phyloP scores from a whole-genome alignment of 1,139 yeast genomes.

The Pichia sp. region DNA sequence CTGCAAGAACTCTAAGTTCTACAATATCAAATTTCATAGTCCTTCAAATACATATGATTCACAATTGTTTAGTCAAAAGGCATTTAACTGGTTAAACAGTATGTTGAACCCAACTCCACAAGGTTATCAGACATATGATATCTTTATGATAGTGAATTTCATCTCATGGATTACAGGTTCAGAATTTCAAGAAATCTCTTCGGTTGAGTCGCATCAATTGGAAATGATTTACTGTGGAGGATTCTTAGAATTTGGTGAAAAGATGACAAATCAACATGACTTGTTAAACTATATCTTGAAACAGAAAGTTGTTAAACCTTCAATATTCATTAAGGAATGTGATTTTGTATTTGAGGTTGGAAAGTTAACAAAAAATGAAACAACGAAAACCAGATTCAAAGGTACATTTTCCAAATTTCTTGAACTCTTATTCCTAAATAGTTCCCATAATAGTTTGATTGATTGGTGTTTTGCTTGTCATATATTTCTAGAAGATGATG shows the following conservation, averaged over 20 bases:
- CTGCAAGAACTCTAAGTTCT: conserved; percentile 35
- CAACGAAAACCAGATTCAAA: neutral
- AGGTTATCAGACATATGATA: conserved; percentile 19
- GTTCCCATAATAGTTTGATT: neutral
- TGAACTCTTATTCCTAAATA: neutral
- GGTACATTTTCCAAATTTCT: neutral
- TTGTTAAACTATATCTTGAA: conserved; percentile 23
- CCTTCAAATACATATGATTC: conserved; percentile 6
- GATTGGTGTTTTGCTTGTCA: conserved; percentile 5
- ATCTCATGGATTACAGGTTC: conserved; percentile 45
- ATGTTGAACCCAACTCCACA: conserved; percentile 38
- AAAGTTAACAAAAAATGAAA: neutral
- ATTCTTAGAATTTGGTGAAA: conserved; percentile 1
- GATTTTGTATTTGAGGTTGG: neutral
- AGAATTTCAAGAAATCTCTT: conserved; percentile 1
- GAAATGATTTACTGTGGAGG: conserved; percentile 14
- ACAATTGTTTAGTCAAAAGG: conserved; percentile 28
- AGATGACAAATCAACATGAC: conserved; percentile 52
- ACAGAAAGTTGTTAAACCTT: neutral
- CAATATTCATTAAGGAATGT: neutral
- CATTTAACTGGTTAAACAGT: conserved; percentile 48
- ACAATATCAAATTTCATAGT: conserved; percentile 21
- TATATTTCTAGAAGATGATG: neutral
- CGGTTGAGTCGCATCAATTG: neutral
- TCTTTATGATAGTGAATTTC: conserved; percentile 35